Evolutionary conservation across 1,139 yeast species (phyloP).

Genomic region (Lodderomyces pseudojiufengensis): DNA sequence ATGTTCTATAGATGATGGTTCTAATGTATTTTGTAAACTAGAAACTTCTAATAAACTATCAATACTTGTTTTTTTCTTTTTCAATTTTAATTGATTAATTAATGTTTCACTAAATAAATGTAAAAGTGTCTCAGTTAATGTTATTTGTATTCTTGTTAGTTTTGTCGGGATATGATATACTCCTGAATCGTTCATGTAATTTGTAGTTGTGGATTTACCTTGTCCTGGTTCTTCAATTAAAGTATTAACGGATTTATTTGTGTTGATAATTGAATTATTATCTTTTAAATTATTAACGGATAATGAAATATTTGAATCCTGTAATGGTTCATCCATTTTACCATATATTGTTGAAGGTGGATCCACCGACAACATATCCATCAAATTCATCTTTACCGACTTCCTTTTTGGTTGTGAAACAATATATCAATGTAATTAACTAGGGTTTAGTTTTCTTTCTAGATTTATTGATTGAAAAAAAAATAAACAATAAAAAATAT

Average conservation of each 20-base stretch:
- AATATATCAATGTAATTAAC: not conserved
- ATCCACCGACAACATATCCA: slow-evolving; percentile 32
- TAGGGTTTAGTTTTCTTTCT: too few species aligned
- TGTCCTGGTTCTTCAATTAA: not conserved
- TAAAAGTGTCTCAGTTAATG: slow-evolving; percentile 50
- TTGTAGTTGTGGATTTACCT: not conserved
- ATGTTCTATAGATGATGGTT: too few species aligned
- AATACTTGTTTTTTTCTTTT: slow-evolving; percentile 31
- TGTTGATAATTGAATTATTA: not conserved
- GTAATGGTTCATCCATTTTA: not conserved
- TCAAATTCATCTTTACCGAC: slow-evolving; percentile 28
- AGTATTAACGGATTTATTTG: slow-evolving; percentile 3
- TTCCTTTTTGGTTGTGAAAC: not conserved
- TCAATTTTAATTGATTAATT: slow-evolving; percentile 23
- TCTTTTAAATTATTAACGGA: not conserved
- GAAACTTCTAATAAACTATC: slow-evolving; percentile 28
- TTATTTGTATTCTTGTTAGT: slow-evolving; percentile 53
- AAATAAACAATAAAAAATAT: too few species aligned
- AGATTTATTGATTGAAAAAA: too few species aligned
- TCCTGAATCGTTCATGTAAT: not conserved
- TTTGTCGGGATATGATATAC: slow-evolving; percentile 48
- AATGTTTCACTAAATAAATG: slow-evolving; percentile 49
- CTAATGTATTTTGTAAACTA: not conserved
- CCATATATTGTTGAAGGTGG: slow-evolving; percentile 16
- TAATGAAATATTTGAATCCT: too few species aligned